These are phyloP conservation scores for Suillus decipiens DNA, from an alignment of 768 basidiomycete species.

Conservation along the genomic window DNA sequence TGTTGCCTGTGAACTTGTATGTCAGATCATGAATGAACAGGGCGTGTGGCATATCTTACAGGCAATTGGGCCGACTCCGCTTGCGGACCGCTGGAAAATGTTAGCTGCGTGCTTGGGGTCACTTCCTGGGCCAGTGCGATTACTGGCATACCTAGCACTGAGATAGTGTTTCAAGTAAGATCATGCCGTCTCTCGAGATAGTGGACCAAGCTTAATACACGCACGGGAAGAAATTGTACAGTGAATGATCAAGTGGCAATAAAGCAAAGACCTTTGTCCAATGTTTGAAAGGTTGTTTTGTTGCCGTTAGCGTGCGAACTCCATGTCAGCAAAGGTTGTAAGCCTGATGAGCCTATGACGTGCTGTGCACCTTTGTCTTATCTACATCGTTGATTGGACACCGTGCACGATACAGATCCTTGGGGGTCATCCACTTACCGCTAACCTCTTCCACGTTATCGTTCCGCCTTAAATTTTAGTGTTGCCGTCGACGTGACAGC, in stretches of 20 bases:
- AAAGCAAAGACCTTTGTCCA: neutral
- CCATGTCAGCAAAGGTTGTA: too few species aligned
- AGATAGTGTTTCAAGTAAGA: neutral
- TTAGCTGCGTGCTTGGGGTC: neutral
- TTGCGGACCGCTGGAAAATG: neutral
- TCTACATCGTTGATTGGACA: too few species aligned
- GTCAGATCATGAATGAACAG: neutral
- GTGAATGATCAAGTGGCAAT: neutral
- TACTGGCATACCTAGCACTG: neutral
- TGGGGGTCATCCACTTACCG: too few species aligned
- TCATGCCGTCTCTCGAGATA: neutral
- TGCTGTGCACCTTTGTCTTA: too few species aligned
- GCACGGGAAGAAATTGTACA: neutral
- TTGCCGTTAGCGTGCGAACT: neutral
- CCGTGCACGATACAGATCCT: too few species aligned
- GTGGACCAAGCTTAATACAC: neutral
- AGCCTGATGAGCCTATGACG: too few species aligned
- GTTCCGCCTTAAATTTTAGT: too few species aligned
- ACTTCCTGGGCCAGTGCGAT: neutral
- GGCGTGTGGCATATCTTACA: neutral
- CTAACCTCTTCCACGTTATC: too few species aligned
- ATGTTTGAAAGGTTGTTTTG: neutral
- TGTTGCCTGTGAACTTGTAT: neutral
- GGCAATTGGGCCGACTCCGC: neutral
- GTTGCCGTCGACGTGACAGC: too few species aligned